phyloP scores from a whole-genome alignment of 805 yeast genomes.

The Yarrowia osloensis region DNA sequence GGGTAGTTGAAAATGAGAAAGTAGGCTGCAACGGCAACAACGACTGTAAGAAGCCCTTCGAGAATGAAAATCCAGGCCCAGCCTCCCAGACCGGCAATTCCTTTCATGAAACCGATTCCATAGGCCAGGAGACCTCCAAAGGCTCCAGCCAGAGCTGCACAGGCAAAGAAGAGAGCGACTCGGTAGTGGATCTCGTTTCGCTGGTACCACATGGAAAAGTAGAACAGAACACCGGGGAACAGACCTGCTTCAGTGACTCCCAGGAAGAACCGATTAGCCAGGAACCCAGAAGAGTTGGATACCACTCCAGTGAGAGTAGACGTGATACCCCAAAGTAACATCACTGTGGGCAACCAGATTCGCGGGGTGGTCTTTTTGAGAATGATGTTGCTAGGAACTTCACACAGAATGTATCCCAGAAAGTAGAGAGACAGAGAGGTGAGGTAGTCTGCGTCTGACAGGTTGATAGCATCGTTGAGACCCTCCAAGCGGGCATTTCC shows the following conservation, averaged over 20 bases:
- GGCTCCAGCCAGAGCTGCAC: constrained; percentile 45
- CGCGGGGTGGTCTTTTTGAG: constrained; percentile 45
- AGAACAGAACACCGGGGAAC: constrained; percentile 48
- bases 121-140: constrained; percentile 47
- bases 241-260: constrained; percentile 50
- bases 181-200: constrained; percentile 46
- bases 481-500: constrained; percentile 53
- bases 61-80: constrained; percentile 50
- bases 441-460: constrained; percentile 49
- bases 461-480: constrained; percentile 46
- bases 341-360: constrained; percentile 44
- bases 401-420: constrained; percentile 43
- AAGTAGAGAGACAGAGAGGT: constrained; percentile 49
- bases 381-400: constrained; percentile 46
- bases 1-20: constrained; percentile 47
- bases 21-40: constrained; percentile 42
- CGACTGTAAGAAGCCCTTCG: constrained; percentile 48
- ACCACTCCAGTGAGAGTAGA: constrained; percentile 44
- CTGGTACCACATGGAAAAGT: constrained; percentile 47
- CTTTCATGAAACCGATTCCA: constrained; percentile 51
- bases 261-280: constrained; percentile 46
- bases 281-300: constrained; percentile 39
- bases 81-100: constrained; percentile 41
- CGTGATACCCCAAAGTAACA: constrained; percentile 46
- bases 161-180: constrained; percentile 45